Evolutionary conservation across 106 monocot species (phyloP).

Genomic region (Allium fistulosum): DNA sequence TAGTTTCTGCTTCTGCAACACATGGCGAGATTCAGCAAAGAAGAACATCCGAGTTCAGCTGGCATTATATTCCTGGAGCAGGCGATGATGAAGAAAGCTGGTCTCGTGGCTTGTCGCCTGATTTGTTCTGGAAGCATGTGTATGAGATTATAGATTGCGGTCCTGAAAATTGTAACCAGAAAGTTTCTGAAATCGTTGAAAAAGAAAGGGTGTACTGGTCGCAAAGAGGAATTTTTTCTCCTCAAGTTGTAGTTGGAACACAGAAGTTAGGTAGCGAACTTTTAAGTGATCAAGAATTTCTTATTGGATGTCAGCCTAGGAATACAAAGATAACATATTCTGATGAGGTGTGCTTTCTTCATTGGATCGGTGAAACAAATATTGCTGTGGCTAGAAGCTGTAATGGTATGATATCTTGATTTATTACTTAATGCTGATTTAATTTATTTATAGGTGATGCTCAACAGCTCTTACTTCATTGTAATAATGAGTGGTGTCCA

Average conservation of each 20-base stretch:
- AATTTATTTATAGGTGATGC: too few relatives aligned
- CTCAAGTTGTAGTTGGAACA: conserved; percentile 30
- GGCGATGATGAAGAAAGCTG: conserved; percentile 99
- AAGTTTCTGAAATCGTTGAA: conserved; percentile 77
- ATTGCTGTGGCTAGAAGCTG: conserved; percentile 48
- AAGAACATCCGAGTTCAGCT: conserved; percentile 67
- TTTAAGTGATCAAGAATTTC: conserved; percentile 6
- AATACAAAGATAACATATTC: conserved; percentile 7
- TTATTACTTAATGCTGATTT: too few relatives aligned
- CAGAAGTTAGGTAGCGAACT: conserved; percentile 12
- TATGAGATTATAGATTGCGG: conserved; percentile 67
- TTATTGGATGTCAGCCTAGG: not conserved
- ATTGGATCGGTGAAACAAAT: conserved; percentile 77
- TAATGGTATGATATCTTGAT: conserved; percentile 29
- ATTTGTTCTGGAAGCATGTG: conserved; percentile 77
- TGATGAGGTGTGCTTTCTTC: conserved; percentile 16
- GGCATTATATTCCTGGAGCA: conserved; percentile 94
- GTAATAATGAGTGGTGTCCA: too few relatives aligned
- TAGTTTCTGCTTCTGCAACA: conserved; percentile 74
- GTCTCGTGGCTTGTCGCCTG: conserved; percentile 74
- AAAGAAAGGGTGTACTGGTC: conserved; percentile 65
- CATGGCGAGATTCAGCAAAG: conserved; percentile 37
- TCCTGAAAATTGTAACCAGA: conserved; percentile 65
- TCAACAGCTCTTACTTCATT: too few relatives aligned
- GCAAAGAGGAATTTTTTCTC: conserved; percentile 60